Base-by-base conservation (phyloP, 2,329 filamentous ascomycete species). In the Trematosphaeria pertusa region DNA sequence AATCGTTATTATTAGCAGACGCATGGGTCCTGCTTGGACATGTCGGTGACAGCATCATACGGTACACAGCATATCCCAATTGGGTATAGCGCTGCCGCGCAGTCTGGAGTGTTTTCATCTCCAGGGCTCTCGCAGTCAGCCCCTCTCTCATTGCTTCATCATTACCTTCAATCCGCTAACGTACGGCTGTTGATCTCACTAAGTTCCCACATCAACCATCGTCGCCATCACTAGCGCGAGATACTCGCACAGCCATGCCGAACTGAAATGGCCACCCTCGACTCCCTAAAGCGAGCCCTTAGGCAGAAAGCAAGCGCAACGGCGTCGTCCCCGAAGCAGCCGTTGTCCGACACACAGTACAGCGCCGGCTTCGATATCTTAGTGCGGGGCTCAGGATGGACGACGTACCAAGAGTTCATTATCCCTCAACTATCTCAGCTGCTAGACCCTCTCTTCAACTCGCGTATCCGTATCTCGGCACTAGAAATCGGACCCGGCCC, bases 401-500 rank as follows among this genome's bases (percentile, higher is more conserved):
- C 17, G 15, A 72, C 56, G 0, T 83, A 84, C 62, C 54, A 73
- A 59, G 63, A 78, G 37, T 85, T 84, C 62, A 76, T 84, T 22
- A 66, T 78, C 33, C 79, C 81, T 36, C 74, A 81, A 32, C 65
- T 85, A 4, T 67, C 69, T 38, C 57, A 65, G 26, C 50, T 80
- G 0, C 55, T 85, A 2, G 37, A 43, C 1, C 56, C 73, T 43
- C 67, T 81, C 24, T 62, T 78, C 53, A 58, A 68, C 26, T 76
- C 76, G 5, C 73, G 71, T 21, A 38, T 5, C 19, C 36, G 58
- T 10, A 65, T 86, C 50, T 84, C 82, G 3, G 75, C 78, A 12
- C 72, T 87, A 5, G 84, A 87, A 56, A 79, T 86, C 38, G 81
- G 82, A 52, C 81, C 84, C 0, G 84, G 84, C 7, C 77, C 80